These are phyloP conservation scores for Mycoemilia scoparia DNA, from an alignment of 192 early-diverging fungal genomes.

Conservation along the genomic window DNA sequence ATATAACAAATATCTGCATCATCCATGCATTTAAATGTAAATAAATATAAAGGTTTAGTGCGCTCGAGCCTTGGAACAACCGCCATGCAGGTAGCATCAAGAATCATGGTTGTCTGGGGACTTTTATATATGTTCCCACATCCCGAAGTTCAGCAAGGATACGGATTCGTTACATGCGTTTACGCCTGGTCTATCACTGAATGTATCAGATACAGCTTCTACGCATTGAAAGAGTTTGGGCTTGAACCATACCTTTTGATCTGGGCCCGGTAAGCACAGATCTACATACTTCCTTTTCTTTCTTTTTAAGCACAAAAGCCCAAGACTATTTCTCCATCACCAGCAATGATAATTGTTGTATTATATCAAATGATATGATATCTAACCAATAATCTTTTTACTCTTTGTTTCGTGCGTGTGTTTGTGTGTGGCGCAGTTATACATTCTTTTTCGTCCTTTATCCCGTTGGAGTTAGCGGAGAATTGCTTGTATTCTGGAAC, in stretches of 20 bases:
- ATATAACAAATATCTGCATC: neutral
- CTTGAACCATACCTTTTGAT: constrained; percentile 33
- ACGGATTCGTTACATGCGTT: constrained; percentile 62
- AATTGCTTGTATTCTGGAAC: constrained; percentile 58
- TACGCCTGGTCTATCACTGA: constrained; percentile 88
- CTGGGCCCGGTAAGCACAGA: no score
- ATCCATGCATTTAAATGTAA: constrained; percentile 2
- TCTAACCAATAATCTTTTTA: no score
- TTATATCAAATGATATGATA: no score
- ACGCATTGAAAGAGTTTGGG: constrained; percentile 51
- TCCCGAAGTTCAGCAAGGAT: constrained; percentile 46
- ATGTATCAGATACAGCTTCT: constrained; percentile 80
- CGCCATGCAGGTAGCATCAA: constrained; percentile 69
- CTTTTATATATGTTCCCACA: constrained; percentile 48
- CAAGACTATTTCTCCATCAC: no score
- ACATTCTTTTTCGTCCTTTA: constrained; percentile 90
- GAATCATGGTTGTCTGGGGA: constrained; percentile 71
- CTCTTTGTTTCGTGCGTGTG: constrained; percentile 2
- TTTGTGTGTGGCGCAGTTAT: constrained; percentile 46
- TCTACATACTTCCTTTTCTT: no score
- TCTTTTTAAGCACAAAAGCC: no score
- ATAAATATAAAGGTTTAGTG: no score
- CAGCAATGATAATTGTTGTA: no score
- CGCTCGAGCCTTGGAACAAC: constrained; percentile 64
- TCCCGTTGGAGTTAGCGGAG: constrained; percentile 71